Evolutionary conservation across 2,329 filamentous ascomycete species (phyloP).

Genomic region (Apiospora koreana): DNA sequence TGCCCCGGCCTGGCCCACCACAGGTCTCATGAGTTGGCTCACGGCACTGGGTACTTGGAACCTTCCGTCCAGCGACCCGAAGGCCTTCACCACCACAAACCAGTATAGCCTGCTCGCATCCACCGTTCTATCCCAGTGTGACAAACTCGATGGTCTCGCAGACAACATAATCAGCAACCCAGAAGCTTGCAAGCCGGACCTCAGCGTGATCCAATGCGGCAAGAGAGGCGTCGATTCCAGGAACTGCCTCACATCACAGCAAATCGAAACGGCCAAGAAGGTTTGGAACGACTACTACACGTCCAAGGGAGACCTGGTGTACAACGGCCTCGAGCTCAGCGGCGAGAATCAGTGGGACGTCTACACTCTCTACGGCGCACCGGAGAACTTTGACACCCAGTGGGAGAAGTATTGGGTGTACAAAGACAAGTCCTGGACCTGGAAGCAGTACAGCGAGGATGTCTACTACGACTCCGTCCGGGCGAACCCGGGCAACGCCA

Average conservation of each 20-base stretch:
- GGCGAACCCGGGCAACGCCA: slow-evolving; percentile 38
- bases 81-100: slow-evolving; percentile 48
- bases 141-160: slow-evolving; percentile 46
- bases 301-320: slow-evolving; percentile 36
- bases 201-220: slow-evolving; percentile 40
- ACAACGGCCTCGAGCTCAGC: slow-evolving; percentile 46
- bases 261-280: slow-evolving; percentile 38
- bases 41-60: slow-evolving; percentile 48
- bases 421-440: slow-evolving; percentile 38
- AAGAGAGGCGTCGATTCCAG: slow-evolving; percentile 24
- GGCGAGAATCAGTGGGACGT: slow-evolving; percentile 42
- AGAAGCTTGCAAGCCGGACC: slow-evolving; percentile 44
- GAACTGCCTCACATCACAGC: slow-evolving; percentile 43
- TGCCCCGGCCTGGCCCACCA: slow-evolving; percentile 51
- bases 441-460: slow-evolving; percentile 34
- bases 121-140: slow-evolving; percentile 51
- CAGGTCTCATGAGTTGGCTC: slow-evolving; percentile 44
- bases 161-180: slow-evolving; percentile 53
- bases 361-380: slow-evolving; percentile 26
- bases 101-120: slow-evolving; percentile 38
- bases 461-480: slow-evolving; percentile 31
- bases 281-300: slow-evolving; percentile 31
- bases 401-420: slow-evolving; percentile 42
- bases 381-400: slow-evolving; percentile 34
- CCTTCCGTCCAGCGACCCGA: slow-evolving; percentile 42